Evolutionary conservation across 108 stramenopile species (phyloP).

Genomic region (Mediolabrus comicus): DNA sequence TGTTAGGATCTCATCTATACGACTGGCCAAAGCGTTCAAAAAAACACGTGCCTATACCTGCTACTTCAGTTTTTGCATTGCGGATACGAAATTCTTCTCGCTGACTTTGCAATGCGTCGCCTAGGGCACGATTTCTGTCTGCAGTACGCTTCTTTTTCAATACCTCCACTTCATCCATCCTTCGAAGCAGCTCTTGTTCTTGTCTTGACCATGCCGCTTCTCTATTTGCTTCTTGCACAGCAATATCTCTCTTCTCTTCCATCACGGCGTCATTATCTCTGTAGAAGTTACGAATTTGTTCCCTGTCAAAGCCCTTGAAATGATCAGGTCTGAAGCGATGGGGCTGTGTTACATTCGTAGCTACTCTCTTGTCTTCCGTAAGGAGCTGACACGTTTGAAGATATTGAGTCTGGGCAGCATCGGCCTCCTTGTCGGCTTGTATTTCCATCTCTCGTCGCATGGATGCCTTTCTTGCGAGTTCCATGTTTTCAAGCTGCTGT

Average conservation of each 20-base stretch:
- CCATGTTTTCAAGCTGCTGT: constrained; percentile 37
- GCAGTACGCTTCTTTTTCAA: not conserved
- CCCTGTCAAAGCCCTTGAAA: constrained; percentile 39
- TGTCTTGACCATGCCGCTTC: constrained; percentile 21
- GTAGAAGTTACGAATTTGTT: constrained; percentile 22
- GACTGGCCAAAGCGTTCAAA: not conserved
- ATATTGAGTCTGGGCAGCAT: constrained; percentile 24
- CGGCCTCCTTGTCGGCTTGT: constrained; percentile 21
- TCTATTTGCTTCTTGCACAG: constrained; percentile 5
- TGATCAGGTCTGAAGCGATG: constrained; percentile 38
- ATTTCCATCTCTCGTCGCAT: constrained; percentile 21
- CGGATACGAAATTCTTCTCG: not conserved
- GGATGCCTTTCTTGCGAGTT: constrained; percentile 19
- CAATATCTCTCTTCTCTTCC: constrained; percentile 14
- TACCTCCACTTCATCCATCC: not conserved
- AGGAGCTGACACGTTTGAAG: constrained; percentile 29
- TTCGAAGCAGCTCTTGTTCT: not conserved
- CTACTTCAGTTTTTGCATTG: not conserved
- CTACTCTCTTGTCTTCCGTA: constrained; percentile 20
- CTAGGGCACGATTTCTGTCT: not conserved
- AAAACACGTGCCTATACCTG: not conserved
- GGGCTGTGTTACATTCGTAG: constrained; percentile 12
- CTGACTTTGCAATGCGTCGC: not conserved
- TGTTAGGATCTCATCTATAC: too few species aligned
- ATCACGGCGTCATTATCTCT: constrained; percentile 34